These are phyloP conservation scores for Steccherinum ochraceum DNA, from an alignment of 768 basidiomycete genomes.

Conservation along the genomic window DNA sequence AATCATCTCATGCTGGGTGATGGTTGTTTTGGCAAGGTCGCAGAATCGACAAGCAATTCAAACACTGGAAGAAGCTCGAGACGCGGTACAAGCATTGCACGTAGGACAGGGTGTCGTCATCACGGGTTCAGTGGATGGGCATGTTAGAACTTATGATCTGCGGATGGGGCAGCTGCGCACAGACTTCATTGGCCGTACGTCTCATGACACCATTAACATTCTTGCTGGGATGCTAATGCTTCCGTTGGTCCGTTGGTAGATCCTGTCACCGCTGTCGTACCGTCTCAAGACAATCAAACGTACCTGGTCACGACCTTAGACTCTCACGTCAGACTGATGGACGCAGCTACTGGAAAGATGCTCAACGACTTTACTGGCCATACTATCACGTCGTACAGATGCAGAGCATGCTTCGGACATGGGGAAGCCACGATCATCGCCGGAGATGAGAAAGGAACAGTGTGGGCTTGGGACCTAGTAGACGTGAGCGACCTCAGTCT, in stretches of 20 bases:
- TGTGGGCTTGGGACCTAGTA: constrained; percentile 94
- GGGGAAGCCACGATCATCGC: constrained; percentile 76
- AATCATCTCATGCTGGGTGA: constrained; percentile 19
- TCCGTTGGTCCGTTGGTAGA: constrained; percentile 49
- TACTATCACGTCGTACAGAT: constrained; percentile 66
- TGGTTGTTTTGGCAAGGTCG: constrained; percentile 35
- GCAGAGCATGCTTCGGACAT: constrained; percentile 76
- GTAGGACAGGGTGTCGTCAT: constrained; percentile 62
- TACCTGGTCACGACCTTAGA: constrained; percentile 81
- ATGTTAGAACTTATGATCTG: constrained; percentile 90
- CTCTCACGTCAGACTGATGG: constrained; percentile 81
- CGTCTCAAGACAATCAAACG: constrained; percentile 75
- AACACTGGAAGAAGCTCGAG: constrained; percentile 79
- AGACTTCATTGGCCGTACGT: constrained; percentile 82
- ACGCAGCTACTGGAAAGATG: constrained; percentile 72
- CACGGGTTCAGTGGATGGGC: constrained; percentile 86
- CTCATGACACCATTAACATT: not conserved
- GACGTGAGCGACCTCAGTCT: constrained; percentile 52
- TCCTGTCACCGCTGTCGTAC: constrained; percentile 79
- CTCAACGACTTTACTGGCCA: constrained; percentile 85
- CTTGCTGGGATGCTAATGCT: too few relatives aligned
- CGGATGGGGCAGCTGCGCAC: constrained; percentile 86
- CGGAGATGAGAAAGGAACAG: constrained; percentile 84
- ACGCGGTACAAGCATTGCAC: constrained; percentile 77
- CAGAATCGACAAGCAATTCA: constrained; percentile 86